Evolutionary conservation across 768 basidiomycete genomes (phyloP).

Genomic region (Trametes coccinea): DNA sequence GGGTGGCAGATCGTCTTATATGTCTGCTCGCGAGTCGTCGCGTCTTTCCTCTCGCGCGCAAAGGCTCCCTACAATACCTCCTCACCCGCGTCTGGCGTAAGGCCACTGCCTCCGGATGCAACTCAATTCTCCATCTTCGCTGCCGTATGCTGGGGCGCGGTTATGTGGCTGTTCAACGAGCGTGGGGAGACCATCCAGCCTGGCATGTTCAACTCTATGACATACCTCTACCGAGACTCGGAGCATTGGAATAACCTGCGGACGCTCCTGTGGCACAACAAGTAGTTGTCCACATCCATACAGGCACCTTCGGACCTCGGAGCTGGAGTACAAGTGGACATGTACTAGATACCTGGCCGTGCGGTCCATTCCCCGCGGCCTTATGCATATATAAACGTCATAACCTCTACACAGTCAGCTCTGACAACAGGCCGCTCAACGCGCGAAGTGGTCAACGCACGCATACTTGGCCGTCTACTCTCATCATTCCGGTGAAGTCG

Average conservation of each 20-base stretch:
- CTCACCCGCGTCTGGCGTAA: slow-evolving; percentile 45
- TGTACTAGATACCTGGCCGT: slow-evolving; percentile 11
- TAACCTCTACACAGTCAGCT: neutral
- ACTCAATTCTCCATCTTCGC: slow-evolving; percentile 85
- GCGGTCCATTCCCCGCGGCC: neutral
- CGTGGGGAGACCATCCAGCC: slow-evolving; percentile 90
- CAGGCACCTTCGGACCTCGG: neutral
- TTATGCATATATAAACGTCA: neutral
- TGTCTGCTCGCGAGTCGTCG: slow-evolving; percentile 88
- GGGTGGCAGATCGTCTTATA: slow-evolving; percentile 86
- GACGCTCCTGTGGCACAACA: slow-evolving; percentile 92
- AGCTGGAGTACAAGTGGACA: neutral
- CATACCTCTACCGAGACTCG: slow-evolving; percentile 92
- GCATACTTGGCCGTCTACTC: too few species aligned
- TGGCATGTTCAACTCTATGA: slow-evolving; percentile 96
- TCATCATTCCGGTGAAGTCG: too few species aligned
- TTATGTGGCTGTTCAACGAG: slow-evolving; percentile 95
- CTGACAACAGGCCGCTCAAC: neutral
- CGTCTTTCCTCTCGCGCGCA: slow-evolving; percentile 87
- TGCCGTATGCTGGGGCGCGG: slow-evolving; percentile 89
- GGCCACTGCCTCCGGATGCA: slow-evolving; percentile 82
- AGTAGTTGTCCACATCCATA: slow-evolving; percentile 39
- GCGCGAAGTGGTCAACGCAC: too few species aligned
- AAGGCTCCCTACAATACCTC: slow-evolving; percentile 50
- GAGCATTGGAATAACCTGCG: slow-evolving; percentile 80